A percentile compares a stretch with the other conserved stretches of the same genome.
phyloP scores from a whole-genome alignment of 148 eudicot genomes.

The Camellia sinensis region DNA sequence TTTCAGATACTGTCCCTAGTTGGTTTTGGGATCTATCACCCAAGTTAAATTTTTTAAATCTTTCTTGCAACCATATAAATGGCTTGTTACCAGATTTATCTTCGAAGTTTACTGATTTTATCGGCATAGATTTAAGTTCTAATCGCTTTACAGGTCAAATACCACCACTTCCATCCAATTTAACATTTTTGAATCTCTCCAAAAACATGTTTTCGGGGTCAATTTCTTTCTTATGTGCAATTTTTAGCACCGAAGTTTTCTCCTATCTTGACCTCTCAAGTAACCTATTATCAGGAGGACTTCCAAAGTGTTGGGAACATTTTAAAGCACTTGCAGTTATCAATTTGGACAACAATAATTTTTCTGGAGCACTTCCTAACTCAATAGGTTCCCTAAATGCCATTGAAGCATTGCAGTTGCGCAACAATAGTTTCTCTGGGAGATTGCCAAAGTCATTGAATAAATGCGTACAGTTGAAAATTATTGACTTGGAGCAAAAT shows the following conservation, averaged over 20 bases:
- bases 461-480: neutral
- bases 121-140: constrained; percentile 10
- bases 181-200: constrained; percentile 10
- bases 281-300: neutral
- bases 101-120: neutral
- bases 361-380: neutral
- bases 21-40: constrained; percentile 10
- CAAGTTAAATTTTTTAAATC: neutral
- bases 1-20: neutral
- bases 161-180: constrained; percentile 5
- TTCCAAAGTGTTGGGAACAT: constrained; percentile 13
- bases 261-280: constrained; percentile 16
- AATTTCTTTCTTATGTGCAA: constrained; percentile 3
- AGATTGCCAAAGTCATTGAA: constrained; percentile 9
- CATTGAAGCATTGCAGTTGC: neutral
- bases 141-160: constrained; percentile 19
- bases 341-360: constrained; percentile 11
- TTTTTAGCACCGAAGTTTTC: neutral
- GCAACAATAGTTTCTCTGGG: constrained; percentile 1
- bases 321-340: neutral
- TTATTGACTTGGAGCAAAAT: neutral
- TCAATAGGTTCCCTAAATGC: neutral
- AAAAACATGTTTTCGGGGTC: constrained; percentile 11
- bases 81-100: constrained; percentile 15
- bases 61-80: constrained; percentile 17